A percentile compares a stretch with the other conserved stretches of the same genome.
Conservation (phyloP, 345 rosid genomes). For the Turritis glabra region DNA sequence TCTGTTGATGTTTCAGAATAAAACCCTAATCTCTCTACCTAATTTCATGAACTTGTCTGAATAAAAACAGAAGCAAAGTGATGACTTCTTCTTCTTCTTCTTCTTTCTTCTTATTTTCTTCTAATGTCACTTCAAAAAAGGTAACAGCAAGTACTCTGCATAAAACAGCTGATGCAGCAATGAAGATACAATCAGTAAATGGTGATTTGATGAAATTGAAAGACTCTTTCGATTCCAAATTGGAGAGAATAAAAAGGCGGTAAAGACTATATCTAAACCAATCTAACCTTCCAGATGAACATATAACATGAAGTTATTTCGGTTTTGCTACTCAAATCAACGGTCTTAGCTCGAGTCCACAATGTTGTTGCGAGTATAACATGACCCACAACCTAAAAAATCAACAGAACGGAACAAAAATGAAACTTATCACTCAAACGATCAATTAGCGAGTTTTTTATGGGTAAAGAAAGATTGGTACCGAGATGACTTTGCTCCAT, state of each 20-base stretch:
- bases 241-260: not conserved
- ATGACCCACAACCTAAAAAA: slow-evolving; percentile 73
- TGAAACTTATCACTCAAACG: not conserved
- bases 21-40: slow-evolving; percentile 18
- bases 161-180: slow-evolving; percentile 72
- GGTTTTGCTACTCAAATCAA: slow-evolving; percentile 71
- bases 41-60: slow-evolving; percentile 4
- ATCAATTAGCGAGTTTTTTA: not conserved
- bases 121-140: slow-evolving; percentile 58
- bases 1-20: not conserved
- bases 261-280: not conserved
- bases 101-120: slow-evolving; percentile 19
- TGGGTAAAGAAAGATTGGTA: slow-evolving; percentile 37
- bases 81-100: slow-evolving; percentile 14
- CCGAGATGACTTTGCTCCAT: slow-evolving; percentile 88
- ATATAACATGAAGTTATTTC: slow-evolving; percentile 89
- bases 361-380: slow-evolving; percentile 54
- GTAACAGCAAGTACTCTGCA: slow-evolving; percentile 87
- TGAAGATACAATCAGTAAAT: slow-evolving; percentile 16
- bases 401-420: not conserved
- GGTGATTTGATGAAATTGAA: not conserved
- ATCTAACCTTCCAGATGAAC: slow-evolving; percentile 93
- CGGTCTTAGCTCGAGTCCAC: slow-evolving; percentile 75
- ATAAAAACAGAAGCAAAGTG: slow-evolving; percentile 6
- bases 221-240: not conserved